phyloP scores from a whole-genome alignment of 2,329 filamentous ascomycete genomes.

The Colletotrichum phormii region DNA sequence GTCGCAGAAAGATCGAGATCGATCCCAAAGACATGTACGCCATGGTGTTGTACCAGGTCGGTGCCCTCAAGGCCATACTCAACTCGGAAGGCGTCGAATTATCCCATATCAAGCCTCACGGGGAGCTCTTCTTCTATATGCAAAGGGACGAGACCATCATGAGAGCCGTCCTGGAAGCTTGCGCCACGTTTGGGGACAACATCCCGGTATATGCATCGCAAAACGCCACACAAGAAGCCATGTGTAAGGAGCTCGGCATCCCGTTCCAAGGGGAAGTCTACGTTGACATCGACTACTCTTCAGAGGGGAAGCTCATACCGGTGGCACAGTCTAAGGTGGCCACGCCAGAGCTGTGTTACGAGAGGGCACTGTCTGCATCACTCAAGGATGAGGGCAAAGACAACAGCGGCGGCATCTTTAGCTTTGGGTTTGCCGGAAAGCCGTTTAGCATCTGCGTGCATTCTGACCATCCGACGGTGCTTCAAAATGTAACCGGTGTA shows the following conservation, averaged over 20 bases:
- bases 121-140: conserved; percentile 62
- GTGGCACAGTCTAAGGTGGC: conserved; percentile 22
- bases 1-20: conserved; percentile 71
- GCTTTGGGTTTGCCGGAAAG: background rate
- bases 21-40: conserved; percentile 67
- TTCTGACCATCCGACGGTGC: background rate
- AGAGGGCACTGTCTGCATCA: conserved; percentile 5
- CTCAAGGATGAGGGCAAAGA: background rate
- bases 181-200: conserved; percentile 38
- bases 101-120: conserved; percentile 66
- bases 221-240: conserved; percentile 23
- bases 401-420: background rate
- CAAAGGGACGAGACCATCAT: conserved; percentile 43
- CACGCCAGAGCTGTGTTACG: conserved; percentile 34
- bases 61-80: conserved; percentile 70
- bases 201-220: conserved; percentile 44
- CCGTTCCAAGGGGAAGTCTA: conserved; percentile 36
- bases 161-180: conserved; percentile 44
- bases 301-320: conserved; percentile 33
- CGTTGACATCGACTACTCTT: conserved; percentile 41
- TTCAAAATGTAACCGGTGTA: background rate
- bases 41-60: conserved; percentile 71
- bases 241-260: conserved; percentile 38
- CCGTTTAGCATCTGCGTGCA: conserved; percentile 18
- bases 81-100: conserved; percentile 66